Evolutionary conservation across 495 filamentous ascomycete genomes (phyloP).

Genomic region (Penicillium tannophilum): DNA sequence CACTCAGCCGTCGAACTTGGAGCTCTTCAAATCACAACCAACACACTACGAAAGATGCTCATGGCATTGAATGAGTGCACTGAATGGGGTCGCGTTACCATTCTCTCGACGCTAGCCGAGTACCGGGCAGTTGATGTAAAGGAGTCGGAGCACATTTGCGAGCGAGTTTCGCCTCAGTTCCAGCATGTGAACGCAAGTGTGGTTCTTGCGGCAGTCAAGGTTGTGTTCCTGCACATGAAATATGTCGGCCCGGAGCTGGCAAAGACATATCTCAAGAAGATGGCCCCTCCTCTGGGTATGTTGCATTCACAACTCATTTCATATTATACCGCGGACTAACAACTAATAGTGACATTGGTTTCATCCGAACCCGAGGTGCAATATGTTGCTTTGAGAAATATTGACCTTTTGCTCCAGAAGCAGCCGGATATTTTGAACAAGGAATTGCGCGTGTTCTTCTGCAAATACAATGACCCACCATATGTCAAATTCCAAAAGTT

Average conservation of each 20-base stretch:
- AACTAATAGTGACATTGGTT: conserved; percentile 77
- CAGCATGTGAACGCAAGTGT: conserved; percentile 98
- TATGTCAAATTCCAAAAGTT: conserved; percentile 98
- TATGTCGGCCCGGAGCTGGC: conserved; percentile 74
- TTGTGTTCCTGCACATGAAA: conserved; percentile 96
- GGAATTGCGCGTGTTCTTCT: conserved; percentile 97
- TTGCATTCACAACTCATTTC: conserved; percentile 1
- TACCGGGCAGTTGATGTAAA: conserved; percentile 85
- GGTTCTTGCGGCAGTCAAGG: conserved; percentile 94
- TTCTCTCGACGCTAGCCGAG: conserved; percentile 85
- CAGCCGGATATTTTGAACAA: conserved; percentile 96
- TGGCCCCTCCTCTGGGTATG: conserved; percentile 92
- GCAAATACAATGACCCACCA: conserved; percentile 98
- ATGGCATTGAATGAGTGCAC: conserved; percentile 99
- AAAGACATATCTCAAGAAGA: conserved; percentile 89
- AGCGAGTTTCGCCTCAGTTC: conserved; percentile 93
- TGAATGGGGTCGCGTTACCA: conserved; percentile 98
- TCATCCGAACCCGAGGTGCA: conserved; percentile 96
- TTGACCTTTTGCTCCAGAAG: conserved; percentile 92
- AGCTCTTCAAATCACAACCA: conserved; percentile 77
- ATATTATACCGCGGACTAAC: conserved; percentile 26
- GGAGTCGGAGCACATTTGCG: conserved; percentile 98
- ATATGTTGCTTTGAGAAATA: conserved; percentile 94
- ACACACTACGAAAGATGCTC: conserved; percentile 87
- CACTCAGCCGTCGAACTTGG: conserved; percentile 89